Evolutionary conservation across 208 protist species (phyloP), one percentile per base, ranked within the genome.

Genomic region (Trypanosoma mega): DNA sequence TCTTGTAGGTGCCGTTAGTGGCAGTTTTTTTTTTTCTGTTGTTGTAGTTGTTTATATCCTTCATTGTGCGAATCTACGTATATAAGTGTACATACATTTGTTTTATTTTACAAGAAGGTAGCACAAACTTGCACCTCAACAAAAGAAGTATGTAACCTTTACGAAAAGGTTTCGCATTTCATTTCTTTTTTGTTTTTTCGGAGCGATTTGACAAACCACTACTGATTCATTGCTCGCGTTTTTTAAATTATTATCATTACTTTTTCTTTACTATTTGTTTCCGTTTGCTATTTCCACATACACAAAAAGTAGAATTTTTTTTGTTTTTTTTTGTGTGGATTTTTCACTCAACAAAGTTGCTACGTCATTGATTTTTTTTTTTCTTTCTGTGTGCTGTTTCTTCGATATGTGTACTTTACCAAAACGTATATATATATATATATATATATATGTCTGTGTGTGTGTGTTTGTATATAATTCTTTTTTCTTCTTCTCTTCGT

Each of bases 371-470:
- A 41, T 2, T 30, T 60, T 60, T 39, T 48, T 48, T 46, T 48
- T 59, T 11, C 48, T 16, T 59, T 46, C 8, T 48, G n/a, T 59
- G 3, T 59, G n/a, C n/a, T n/a, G n/a, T n/a, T n/a, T n/a, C n/a
- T n/a, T n/a, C n/a, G n/a, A n/a, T 71, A 26, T 34, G 50, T 74
- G 16, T 56, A n/a, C 29, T 27, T 74, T 36, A 44, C n/a, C n/a
- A n/a, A n/a, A n/a, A n/a, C n/a, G n/a, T n/a, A n/a, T n/a, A n/a
- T n/a, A n/a, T n/a, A n/a, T n/a, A 47, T 46, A 59, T 26, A 33
- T 50, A 43, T 36, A 33, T 31, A 70, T 47, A 58, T 50, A 16
- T 44, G 65, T 47, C 44, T 11, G 43, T n/a, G 50, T 43, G 47
- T 76, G 37, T 57, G 18, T 55, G n/a, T 37, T 41, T 53, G n/a